Percentiles rank a stretch among this genome's conserved stretches.
Conservation (phyloP, 1,139 yeast genomes). For the Arxiozyma bovina region DNA sequence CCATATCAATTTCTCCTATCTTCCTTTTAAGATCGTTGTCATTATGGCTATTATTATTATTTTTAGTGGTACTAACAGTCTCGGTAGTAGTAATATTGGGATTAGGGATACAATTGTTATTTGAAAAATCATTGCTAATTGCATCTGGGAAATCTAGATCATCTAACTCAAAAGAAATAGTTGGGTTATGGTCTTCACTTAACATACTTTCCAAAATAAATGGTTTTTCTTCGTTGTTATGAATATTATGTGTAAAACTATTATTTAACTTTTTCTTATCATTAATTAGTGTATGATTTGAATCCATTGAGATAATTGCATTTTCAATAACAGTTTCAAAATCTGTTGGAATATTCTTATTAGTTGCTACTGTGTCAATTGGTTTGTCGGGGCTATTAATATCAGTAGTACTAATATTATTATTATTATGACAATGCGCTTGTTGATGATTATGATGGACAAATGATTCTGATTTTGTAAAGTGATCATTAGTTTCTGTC, state of each 20-base stretch:
- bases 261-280: slow-evolving; percentile 6
- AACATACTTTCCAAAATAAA: slow-evolving; percentile 23
- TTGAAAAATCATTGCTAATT: not conserved
- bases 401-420: not conserved
- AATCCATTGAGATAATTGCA: slow-evolving; percentile 9
- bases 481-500: slow-evolving; percentile 13
- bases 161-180: slow-evolving; percentile 1
- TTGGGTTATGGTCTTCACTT: slow-evolving; percentile 11
- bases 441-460: not conserved
- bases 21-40: not conserved
- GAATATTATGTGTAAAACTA: slow-evolving; percentile 2
- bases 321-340: slow-evolving; percentile 16
- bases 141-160: slow-evolving; percentile 1
- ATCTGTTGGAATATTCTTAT: not conserved
- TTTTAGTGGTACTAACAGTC: not conserved
- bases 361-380: not conserved
- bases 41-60: not conserved
- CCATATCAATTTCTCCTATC: slow-evolving; percentile 1
- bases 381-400: not conserved
- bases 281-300: slow-evolving; percentile 11
- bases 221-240: slow-evolving; percentile 9
- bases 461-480: slow-evolving; percentile 1
- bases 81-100: not conserved
- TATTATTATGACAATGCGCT: slow-evolving; percentile 2
- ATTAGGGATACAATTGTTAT: not conserved